Conservation (phyloP, 768 basidiomycete genomes). For the Phaeotremella fagi region DNA sequence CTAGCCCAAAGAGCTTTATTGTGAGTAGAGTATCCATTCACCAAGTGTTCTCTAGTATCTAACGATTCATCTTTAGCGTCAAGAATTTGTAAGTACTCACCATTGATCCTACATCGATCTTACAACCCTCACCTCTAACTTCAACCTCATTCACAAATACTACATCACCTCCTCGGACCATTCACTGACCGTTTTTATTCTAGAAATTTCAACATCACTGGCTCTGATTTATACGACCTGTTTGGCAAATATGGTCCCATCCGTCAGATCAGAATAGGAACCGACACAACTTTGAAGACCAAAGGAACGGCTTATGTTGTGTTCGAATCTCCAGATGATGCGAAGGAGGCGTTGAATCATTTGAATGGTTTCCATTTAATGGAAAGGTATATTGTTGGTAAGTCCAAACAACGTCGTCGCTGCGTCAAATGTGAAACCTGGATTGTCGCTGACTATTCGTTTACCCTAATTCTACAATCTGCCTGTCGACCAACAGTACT, state of each 20-base stretch:
- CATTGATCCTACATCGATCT: too few relatives aligned
- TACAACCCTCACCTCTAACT: too few relatives aligned
- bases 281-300: conserved; percentile 67
- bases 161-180: too few relatives aligned
- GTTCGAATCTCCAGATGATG: conserved; percentile 56
- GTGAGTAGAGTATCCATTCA: too few relatives aligned
- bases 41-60: too few relatives aligned
- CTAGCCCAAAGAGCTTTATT: conserved; percentile 43
- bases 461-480: background rate
- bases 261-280: conserved; percentile 90
- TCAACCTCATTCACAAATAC: too few relatives aligned
- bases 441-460: background rate
- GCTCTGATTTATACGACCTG: conserved; percentile 91
- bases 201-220: conserved; percentile 51
- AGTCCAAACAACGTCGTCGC: conserved; percentile 15
- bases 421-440: background rate
- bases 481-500: conserved; percentile 56
- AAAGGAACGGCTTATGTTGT: conserved; percentile 94
- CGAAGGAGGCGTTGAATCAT: conserved; percentile 93
- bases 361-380: conserved; percentile 96
- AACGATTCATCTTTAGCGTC: conserved; percentile 23
- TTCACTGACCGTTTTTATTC: too few relatives aligned
- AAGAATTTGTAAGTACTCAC: conserved; percentile 45
- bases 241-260: conserved; percentile 97
- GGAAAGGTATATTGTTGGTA: conserved; percentile 89